A percentile compares a stretch with the other conserved stretches of the same genome.
phyloP scores from a whole-genome alignment of 2,329 filamentous ascomycete genomes.

The Colletotrichum gloeosporioides region DNA sequence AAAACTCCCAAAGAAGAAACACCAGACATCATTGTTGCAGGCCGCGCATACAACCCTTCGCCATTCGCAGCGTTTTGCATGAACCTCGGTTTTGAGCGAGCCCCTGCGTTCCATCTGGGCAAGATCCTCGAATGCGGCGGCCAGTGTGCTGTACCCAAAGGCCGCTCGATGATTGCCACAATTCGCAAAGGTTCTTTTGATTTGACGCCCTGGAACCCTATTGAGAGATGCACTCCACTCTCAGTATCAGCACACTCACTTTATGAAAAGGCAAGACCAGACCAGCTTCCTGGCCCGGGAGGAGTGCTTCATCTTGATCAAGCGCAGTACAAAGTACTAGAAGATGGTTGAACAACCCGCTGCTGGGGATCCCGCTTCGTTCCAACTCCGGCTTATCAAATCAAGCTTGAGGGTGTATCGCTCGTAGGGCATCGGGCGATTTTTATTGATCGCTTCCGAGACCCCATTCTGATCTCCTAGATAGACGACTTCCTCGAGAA shows the following conservation, averaged over 20 bases:
- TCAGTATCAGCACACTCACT: slow-evolving; percentile 58
- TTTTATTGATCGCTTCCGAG: slow-evolving; percentile 50
- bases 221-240: slow-evolving; percentile 48
- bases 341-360: slow-evolving; percentile 40
- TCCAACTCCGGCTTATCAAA: slow-evolving; percentile 37
- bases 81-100: slow-evolving; percentile 7
- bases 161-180: slow-evolving; percentile 43
- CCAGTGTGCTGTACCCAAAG: slow-evolving; percentile 53
- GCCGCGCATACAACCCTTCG: slow-evolving; percentile 47
- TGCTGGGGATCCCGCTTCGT: slow-evolving; percentile 39
- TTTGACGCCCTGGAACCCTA: slow-evolving; percentile 43
- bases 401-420: slow-evolving; percentile 55
- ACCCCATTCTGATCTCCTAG: slow-evolving; percentile 50
- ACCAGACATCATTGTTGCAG: slow-evolving; percentile 51
- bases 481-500: slow-evolving; percentile 37
- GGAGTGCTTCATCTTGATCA: slow-evolving; percentile 48
- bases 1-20: slow-evolving; percentile 39
- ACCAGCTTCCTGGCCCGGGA: slow-evolving; percentile 54
- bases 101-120: slow-evolving; percentile 49
- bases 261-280: slow-evolving; percentile 60
- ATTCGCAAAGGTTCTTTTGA: slow-evolving; percentile 50
- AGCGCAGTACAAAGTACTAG: slow-evolving; percentile 41
- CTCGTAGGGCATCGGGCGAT: slow-evolving; percentile 48
- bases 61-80: slow-evolving; percentile 41
- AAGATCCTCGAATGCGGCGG: slow-evolving; percentile 62